Base-by-base conservation (phyloP, 768 basidiomycete genomes). In the Macrolepiota fuliginosa region DNA sequence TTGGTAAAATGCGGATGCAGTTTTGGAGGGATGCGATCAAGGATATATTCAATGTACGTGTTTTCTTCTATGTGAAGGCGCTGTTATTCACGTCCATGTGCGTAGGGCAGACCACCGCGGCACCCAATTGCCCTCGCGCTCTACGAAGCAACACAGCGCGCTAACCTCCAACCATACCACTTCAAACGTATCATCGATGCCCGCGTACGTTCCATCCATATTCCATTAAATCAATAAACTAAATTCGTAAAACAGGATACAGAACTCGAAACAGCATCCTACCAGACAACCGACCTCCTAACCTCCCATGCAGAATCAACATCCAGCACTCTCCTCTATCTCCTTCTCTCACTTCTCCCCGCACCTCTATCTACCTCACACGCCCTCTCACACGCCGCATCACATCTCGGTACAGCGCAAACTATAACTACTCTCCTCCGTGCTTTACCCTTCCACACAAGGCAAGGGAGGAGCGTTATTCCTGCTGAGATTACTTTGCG, bases 11-110 rank as follows among this genome's bases (percentile, higher is more conserved):
- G 82, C 81, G 91, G 65, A 83, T 92, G 78, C 88, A 93, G 70
- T 94, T 94, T 71, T 95, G 92, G 92, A 83, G 85, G 66, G 91
- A 95, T 69, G 86, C 90, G 12, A 68, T 94, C 27, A 90, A 87
- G 67, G 81, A 75, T 51, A 83, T 92, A 22, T 76, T 76, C 67
- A 82, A 88, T 69, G 92, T 90, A 68, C 71, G 81, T 72, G 32
- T 62, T 65, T 53, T 66, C 64, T 11, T 67, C 11, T 29, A 39
- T 51, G 36, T 49, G n/a, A 47, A 47, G 60, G 51, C 71, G 64
- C 51, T 54, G 56, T 62, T 63, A 64, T 62, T 56, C 62, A 65
- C 35, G 7, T 24, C 19, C 24, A 39, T 53, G 19, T 60, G 42
- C 64, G 62, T 76, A 93, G 91, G 83, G 83, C 69, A 87, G 78